These are phyloP conservation scores for Triticum monococcum DNA, from an alignment of 176 grass and related monocot genomes.

Conservation along the genomic window DNA sequence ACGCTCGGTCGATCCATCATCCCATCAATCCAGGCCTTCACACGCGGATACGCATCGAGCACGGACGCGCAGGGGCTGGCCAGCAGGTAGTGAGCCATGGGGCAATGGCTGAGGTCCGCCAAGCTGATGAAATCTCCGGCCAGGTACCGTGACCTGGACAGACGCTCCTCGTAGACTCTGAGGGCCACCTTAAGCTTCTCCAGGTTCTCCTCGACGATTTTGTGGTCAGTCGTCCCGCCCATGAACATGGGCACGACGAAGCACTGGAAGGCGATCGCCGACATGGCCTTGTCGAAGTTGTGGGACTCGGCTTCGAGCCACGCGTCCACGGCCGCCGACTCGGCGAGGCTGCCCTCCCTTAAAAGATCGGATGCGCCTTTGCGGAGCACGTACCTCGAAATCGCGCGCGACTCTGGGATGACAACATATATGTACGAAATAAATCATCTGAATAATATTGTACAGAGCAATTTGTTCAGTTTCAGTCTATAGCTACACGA, in stretches of 20 bases:
- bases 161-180: neutral
- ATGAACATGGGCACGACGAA: neutral
- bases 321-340: neutral
- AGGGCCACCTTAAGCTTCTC: neutral
- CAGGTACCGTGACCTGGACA: neutral
- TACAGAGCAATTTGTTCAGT: neutral
- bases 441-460: neutral
- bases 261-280: slow-evolving; percentile 2
- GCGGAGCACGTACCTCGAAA: slow-evolving; percentile 47
- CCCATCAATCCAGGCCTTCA: neutral
- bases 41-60: neutral
- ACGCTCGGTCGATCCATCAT: neutral
- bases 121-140: slow-evolving; percentile 13
- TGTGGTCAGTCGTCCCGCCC: neutral
- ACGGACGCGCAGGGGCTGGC: neutral
- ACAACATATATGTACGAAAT: neutral
- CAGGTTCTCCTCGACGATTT: neutral
- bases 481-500: neutral
- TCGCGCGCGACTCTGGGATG: slow-evolving; percentile 60
- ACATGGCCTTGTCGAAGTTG: neutral
- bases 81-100: neutral
- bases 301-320: neutral
- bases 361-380: neutral
- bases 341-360: neutral
- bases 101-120: slow-evolving; percentile 15